These are phyloP conservation scores for Pythium brassicae DNA, from an alignment of 352 stramenopile genomes.

Conservation along the genomic window DNA sequence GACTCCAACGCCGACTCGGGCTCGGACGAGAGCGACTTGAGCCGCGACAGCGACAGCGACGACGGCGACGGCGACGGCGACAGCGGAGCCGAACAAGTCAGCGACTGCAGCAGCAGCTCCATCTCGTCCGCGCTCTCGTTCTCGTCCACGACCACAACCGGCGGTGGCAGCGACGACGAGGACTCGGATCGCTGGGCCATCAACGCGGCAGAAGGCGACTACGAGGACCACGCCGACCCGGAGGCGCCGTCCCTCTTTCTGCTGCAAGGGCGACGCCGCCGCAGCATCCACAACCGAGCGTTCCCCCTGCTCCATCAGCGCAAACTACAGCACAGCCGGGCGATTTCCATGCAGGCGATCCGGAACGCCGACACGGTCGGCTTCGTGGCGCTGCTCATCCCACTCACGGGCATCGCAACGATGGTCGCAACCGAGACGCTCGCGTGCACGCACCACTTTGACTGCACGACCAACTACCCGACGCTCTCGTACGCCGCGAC, in stretches of 20 bases:
- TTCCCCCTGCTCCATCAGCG: neutral
- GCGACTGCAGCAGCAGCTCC: constrained; percentile 2
- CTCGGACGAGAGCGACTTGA: constrained; percentile 11
- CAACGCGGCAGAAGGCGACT: neutral
- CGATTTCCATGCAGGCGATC: constrained; percentile 15
- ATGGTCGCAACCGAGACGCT: constrained; percentile 70
- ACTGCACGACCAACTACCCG: constrained; percentile 65
- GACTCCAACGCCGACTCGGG: constrained; percentile 6
- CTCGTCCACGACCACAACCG: constrained; percentile 5
- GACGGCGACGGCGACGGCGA: constrained; percentile 5
- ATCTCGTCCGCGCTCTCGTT: constrained; percentile 14
- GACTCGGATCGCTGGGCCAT: neutral
- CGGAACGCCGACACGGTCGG: constrained; percentile 50
- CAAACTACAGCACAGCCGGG: neutral
- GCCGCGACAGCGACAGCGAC: constrained; percentile 4
- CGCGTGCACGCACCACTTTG: constrained; percentile 70
- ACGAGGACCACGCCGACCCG: neutral
- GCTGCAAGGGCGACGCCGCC: neutral
- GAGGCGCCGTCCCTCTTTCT: neutral
- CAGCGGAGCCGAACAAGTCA: constrained; percentile 2
- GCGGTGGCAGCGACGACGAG: neutral
- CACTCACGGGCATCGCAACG: constrained; percentile 60
- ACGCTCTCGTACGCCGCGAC: constrained; percentile 84
- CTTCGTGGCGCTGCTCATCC: constrained; percentile 67
- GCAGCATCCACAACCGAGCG: constrained; percentile 3